Evolutionary conservation across 306 rosid species (phyloP).

Genomic region (Arachis stenosperma): DNA sequence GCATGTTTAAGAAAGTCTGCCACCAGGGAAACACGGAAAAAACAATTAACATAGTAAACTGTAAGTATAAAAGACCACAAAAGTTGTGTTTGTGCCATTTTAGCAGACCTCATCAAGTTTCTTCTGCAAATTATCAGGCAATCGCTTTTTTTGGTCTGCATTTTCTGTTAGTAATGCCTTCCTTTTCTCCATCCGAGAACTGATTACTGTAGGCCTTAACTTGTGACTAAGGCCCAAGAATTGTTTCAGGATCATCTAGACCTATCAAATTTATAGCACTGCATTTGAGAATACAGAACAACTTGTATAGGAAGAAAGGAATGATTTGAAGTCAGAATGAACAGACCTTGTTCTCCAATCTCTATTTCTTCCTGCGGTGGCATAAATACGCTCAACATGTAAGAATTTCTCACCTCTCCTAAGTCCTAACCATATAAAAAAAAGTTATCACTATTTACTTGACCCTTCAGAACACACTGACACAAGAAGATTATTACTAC

Average conservation of each 20-base stretch:
- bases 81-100: neutral
- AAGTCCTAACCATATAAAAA: too few species aligned
- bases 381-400: too few species aligned
- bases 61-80: conserved; percentile 13
- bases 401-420: too few species aligned
- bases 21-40: conserved; percentile 9
- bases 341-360: conserved; percentile 86
- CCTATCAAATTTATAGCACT: conserved; percentile 56
- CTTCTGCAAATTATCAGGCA: conserved; percentile 84
- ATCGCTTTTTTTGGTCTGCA: conserved; percentile 65
- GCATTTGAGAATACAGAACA: conserved; percentile 43
- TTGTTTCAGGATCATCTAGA: conserved; percentile 68
- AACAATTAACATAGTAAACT: conserved; percentile 38
- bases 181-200: conserved; percentile 83
- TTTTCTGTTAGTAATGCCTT: conserved; percentile 78
- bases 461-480: too few species aligned
- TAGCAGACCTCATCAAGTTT: conserved; percentile 86
- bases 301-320: conserved; percentile 32
- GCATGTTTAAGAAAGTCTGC: conserved; percentile 96
- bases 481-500: too few species aligned
- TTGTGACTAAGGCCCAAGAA: conserved; percentile 74
- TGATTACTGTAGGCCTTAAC: conserved; percentile 75
- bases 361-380: conserved; percentile 31
- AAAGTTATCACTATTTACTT: too few species aligned
- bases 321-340: conserved; percentile 40